Evolutionary conservation across 2,329 filamentous ascomycete genomes (phyloP).

Genomic region (Fragosphaeria purpurea): DNA sequence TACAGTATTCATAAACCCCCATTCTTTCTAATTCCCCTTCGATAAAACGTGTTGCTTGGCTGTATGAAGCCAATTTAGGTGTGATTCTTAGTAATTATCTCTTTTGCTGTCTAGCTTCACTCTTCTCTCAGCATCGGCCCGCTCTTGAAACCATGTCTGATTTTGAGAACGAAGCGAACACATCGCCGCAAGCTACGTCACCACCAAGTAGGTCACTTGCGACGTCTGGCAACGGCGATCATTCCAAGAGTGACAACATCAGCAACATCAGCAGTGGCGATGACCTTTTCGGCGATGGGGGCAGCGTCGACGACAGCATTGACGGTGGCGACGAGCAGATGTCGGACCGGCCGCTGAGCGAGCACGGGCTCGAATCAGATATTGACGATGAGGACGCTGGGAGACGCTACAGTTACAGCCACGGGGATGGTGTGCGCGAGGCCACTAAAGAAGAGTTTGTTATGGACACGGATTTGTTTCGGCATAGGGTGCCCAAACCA

Average conservation of each 20-base stretch:
- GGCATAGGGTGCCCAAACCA: conserved; percentile 61
- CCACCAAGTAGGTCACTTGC: conserved; percentile 1
- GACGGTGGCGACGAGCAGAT: conserved; percentile 52
- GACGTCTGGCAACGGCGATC: neutral
- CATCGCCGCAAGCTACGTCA: conserved; percentile 9
- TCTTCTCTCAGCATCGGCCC: too few species aligned
- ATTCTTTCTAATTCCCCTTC: too few species aligned
- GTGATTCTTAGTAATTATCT: too few species aligned
- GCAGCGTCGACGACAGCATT: conserved; percentile 42
- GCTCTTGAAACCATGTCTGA: conserved; percentile 9
- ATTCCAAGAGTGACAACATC: too few species aligned
- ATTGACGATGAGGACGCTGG: conserved; percentile 23
- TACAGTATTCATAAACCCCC: too few species aligned
- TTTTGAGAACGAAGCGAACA: conserved; percentile 11
- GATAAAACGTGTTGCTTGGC: too few species aligned
- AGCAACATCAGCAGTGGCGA: conserved; percentile 7
- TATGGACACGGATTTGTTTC: conserved; percentile 53
- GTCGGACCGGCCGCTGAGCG: conserved; percentile 51
- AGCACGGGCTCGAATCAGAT: conserved; percentile 49
- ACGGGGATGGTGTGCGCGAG: conserved; percentile 30
- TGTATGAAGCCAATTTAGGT: too few species aligned
- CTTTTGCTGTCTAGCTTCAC: too few species aligned
- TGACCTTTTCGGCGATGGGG: conserved; percentile 14
- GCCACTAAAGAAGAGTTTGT: conserved; percentile 46
- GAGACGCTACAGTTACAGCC: conserved; percentile 25